Base-by-base conservation (phyloP, 768 basidiomycete genomes). In the Agaricus sinodeliciosus region DNA sequence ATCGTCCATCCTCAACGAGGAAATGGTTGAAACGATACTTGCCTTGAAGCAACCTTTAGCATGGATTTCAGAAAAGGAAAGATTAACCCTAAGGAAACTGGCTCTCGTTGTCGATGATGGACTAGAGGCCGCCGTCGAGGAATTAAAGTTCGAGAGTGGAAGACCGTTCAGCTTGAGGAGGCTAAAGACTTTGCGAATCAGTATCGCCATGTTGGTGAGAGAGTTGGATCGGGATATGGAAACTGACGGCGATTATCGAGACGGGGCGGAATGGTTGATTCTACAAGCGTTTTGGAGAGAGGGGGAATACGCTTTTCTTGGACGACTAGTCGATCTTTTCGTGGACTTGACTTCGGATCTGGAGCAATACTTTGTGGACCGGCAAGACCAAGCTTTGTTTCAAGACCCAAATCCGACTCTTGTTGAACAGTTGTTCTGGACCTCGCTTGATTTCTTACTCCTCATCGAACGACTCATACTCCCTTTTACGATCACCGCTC, bases 81-180 rank as follows among this genome's bases (percentile, higher is more conserved):
- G 80, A 9, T 65, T 79, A 25, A 72, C 77, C 7, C 69, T 90
- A 62, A 76, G 77, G 19, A 77, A 82, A 58, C 71, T 82, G 11
- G 85, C 87, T 0, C 66, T 75, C 22, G 78, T 90, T n/a, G 83
- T 80, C 0, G 80, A 87, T 31, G 80, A 85, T 51, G 87, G 87
- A 1, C 61, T 88, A 2, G 60, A 73, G 0, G 79, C 79, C 16
- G 86, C 83, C 1, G 66, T 87, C 11, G 81, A 84, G 43, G 83
- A 87, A 60, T 65, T 90, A 25, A 58, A 73, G 47, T 74, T 72
- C 59, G 64, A 72, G 48, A 73, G 70, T 55, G 70, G 74, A 28
- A 72, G 73, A 13, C 81, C 84, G 28, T 69, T 81, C 48, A 78
- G 78, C 0, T 61, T 73, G 19, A 72, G 75, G 16, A 71, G 78